These are phyloP conservation scores for Penicillium dipodomyicola DNA, from an alignment of 495 filamentous ascomycete species.

Conservation along the genomic window DNA sequence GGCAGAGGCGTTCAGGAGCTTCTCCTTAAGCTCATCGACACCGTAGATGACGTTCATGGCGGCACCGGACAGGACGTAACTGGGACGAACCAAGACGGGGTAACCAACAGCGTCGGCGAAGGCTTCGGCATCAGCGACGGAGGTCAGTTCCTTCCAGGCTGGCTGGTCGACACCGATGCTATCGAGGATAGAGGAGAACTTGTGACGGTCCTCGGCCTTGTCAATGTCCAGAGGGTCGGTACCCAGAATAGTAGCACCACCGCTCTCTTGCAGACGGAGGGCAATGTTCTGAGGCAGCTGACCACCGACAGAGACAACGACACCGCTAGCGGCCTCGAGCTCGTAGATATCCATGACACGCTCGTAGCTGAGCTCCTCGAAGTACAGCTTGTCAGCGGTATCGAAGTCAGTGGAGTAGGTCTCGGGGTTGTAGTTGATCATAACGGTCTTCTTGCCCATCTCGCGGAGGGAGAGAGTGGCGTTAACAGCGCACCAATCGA, in stretches of 20 bases:
- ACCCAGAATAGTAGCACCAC: slow-evolving; percentile 83
- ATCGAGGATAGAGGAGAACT: slow-evolving; percentile 96
- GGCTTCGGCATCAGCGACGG: slow-evolving; percentile 76
- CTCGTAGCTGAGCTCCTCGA: slow-evolving; percentile 96
- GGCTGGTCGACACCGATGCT: slow-evolving; percentile 95
- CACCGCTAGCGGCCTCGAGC: slow-evolving; percentile 79
- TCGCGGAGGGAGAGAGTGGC: slow-evolving; percentile 78
- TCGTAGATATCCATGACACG: slow-evolving; percentile 99
- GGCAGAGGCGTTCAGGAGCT: slow-evolving; percentile 81
- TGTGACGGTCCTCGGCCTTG: slow-evolving; percentile 94
- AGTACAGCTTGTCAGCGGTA: slow-evolving; percentile 91
- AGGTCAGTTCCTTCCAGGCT: slow-evolving; percentile 95
- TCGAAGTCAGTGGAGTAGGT: slow-evolving; percentile 90
- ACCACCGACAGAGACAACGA: slow-evolving; percentile 93
- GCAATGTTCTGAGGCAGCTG: slow-evolving; percentile 98
- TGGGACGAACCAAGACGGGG: slow-evolving; percentile 89
- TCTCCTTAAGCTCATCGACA: slow-evolving; percentile 80
- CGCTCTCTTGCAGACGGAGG: slow-evolving; percentile 87
- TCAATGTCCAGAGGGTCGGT: slow-evolving; percentile 94
- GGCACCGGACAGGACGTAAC: slow-evolving; percentile 93
- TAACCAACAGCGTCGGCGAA: slow-evolving; percentile 86
- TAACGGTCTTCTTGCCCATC: slow-evolving; percentile 96
- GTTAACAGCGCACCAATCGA: slow-evolving; percentile 98
- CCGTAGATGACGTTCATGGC: slow-evolving; percentile 97
- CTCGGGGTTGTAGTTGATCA: slow-evolving; percentile 97